Percentiles rank a stretch among this genome's conserved stretches.
Evolutionary conservation across 805 yeast species (phyloP).

Genomic region (Yamadazyma philogaea): DNA sequence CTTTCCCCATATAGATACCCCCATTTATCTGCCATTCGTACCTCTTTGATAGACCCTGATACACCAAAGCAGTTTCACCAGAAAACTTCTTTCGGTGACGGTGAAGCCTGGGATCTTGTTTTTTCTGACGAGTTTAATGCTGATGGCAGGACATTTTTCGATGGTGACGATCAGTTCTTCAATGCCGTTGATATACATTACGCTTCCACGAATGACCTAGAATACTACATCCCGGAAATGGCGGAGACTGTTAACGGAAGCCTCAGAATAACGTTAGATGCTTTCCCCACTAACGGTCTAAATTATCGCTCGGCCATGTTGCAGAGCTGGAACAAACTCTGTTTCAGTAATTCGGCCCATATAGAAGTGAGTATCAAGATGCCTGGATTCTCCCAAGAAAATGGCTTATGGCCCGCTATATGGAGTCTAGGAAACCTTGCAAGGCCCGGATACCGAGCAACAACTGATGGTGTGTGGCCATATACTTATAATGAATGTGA

Average conservation of each 20-base stretch:
- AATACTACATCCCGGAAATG: slow-evolving; percentile 39
- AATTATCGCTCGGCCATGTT: slow-evolving; percentile 35
- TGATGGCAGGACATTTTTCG: slow-evolving; percentile 37
- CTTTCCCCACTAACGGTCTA: slow-evolving; percentile 27
- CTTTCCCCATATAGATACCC: slow-evolving; percentile 59
- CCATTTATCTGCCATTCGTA: slow-evolving; percentile 54
- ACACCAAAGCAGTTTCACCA: slow-evolving; percentile 56
- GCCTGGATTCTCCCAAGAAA: slow-evolving; percentile 30
- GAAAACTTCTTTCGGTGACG: slow-evolving; percentile 37
- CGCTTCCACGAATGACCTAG: slow-evolving; percentile 37
- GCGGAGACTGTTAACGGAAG: slow-evolving; percentile 34
- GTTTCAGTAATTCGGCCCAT: slow-evolving; percentile 30
- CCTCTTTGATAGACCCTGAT: slow-evolving; percentile 65
- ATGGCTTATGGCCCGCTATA: slow-evolving; percentile 39
- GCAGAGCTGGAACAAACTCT: slow-evolving; percentile 35
- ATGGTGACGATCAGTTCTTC: slow-evolving; percentile 39
- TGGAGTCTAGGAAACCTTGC: slow-evolving; percentile 40
- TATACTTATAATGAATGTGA: slow-evolving; percentile 37
- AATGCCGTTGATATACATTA: slow-evolving; percentile 35
- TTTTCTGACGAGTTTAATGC: slow-evolving; percentile 40
- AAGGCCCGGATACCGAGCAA: slow-evolving; percentile 34
- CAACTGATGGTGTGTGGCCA: slow-evolving; percentile 41
- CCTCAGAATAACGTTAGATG: slow-evolving; percentile 29
- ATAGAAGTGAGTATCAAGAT: slow-evolving; percentile 28
- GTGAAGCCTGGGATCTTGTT: slow-evolving; percentile 30